Evolutionary conservation across 805 yeast genomes (phyloP), one percentile per base, ranked within the genome.

Genomic region (Ogataea ganodermae): DNA sequence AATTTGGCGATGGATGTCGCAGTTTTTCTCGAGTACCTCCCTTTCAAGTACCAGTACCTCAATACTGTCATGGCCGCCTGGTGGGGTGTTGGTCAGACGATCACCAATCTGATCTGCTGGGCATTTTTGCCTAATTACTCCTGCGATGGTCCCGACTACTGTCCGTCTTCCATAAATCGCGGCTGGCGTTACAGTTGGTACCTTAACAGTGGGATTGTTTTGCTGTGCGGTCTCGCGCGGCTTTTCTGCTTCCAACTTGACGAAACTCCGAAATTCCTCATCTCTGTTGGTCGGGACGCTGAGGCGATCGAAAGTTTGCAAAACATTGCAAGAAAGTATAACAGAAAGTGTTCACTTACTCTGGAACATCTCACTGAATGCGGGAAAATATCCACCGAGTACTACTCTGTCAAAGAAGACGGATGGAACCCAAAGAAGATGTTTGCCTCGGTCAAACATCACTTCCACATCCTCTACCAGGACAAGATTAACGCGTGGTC

Each of bases 141-240:
- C 14, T 78, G 83, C 58, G 65, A 57, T 17, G 53, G 71, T 63
- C 59, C 61, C 8, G 69, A 59, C 17, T 41, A 65, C 37, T 78
- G 84, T 57, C 67, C 66, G 17, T 63, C 72, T 7, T 46, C 59
- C 14, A 60, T 65, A 24, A 79, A 79, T 60, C 68, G 71, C 62
- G 83, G 84, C 43, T 79, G 83, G 83, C 58, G 83, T 52, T 79
- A 79, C 59, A 67, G 71, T 28, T 73, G 75, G 65, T 76, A 71
- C 57, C 69, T 74, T 22, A 69, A 75, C 55, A 76, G 79, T 16
- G 79, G 72, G 0, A 57, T 78, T 43, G 79, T 78, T 2, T 47
- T 69, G 12, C 62, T 72, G 47, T 69, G 69, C 53, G 76, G 78
- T 5, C 55, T 76, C 49, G 67, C 72, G 4, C 73, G 79, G 7